phyloP scores from a whole-genome alignment of 2,329 filamentous ascomycete species.

The Botrytis galanthina region DNA sequence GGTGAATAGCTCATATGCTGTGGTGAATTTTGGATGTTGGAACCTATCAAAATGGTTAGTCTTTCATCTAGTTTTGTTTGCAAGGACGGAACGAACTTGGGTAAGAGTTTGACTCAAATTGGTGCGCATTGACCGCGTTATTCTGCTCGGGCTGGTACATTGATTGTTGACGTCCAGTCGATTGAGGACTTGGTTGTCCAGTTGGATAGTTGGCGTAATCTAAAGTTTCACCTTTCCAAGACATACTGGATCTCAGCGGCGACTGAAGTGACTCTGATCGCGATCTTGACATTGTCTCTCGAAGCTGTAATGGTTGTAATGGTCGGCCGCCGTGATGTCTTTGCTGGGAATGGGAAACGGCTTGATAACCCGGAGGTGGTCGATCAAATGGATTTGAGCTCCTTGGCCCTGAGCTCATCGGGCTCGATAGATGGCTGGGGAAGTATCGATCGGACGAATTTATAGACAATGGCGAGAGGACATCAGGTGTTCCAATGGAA shows the following conservation, averaged over 20 bases:
- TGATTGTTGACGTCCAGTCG: conserved; percentile 48
- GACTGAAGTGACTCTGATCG: conserved; percentile 59
- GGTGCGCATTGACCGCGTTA: conserved; percentile 44
- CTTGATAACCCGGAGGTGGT: conserved; percentile 50
- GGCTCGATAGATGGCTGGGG: conserved; percentile 46
- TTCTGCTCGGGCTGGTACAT: conserved; percentile 51
- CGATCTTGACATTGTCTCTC: conserved; percentile 56
- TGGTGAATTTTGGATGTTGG: conserved; percentile 47
- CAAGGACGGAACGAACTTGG: conserved; percentile 43
- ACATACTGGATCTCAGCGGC: conserved; percentile 58
- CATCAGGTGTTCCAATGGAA: conserved; percentile 51
- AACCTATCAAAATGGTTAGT: conserved; percentile 40
- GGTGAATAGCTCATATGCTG: conserved; percentile 51
- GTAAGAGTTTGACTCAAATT: conserved; percentile 53
- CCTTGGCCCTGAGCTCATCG: conserved; percentile 49
- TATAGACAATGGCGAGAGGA: conserved; percentile 57
- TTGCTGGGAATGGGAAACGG: conserved; percentile 44
- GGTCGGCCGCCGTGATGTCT: conserved; percentile 48
- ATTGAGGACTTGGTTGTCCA: conserved; percentile 47
- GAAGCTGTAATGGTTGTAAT: conserved; percentile 57
- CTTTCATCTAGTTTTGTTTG: conserved; percentile 29
- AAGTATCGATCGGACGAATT: conserved; percentile 56
- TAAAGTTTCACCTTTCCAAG: conserved; percentile 60
- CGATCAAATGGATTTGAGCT: conserved; percentile 54
- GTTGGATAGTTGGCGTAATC: conserved; percentile 54